Conservation (phyloP, 768 basidiomycete genomes). For the Phlebiopsis gigantea region DNA sequence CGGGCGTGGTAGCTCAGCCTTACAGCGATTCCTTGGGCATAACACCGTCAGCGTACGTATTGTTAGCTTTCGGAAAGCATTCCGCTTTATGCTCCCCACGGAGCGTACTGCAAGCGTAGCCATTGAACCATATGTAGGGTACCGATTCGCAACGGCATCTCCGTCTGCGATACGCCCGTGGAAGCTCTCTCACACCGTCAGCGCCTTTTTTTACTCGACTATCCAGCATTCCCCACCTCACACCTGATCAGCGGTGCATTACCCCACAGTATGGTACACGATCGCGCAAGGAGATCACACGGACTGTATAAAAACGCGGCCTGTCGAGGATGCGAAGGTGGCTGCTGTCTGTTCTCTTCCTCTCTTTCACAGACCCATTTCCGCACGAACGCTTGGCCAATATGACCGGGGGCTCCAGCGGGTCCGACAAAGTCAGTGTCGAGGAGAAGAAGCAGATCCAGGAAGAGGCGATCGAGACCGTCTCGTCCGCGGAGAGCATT, state of each 20-base stretch:
- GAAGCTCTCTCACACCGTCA: slow-evolving; percentile 1
- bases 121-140: neutral
- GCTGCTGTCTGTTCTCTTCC: neutral
- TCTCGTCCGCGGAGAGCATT: neutral
- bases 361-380: neutral
- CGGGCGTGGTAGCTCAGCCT: neutral
- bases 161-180: neutral
- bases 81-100: neutral
- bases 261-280: neutral
- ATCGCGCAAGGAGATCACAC: neutral
- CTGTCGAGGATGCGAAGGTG: neutral
- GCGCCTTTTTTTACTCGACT: neutral
- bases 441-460: slow-evolving; percentile 1
- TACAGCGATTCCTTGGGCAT: neutral
- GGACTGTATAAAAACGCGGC: neutral
- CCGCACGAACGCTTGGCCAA: neutral
- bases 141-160: neutral
- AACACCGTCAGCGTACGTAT: neutral
- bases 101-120: neutral
- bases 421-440: neutral
- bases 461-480: slow-evolving; percentile 1
- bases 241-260: neutral
- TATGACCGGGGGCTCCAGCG: neutral
- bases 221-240: neutral
- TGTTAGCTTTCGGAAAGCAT: neutral